Evolutionary conservation across 2,329 filamentous ascomycete genomes (phyloP), one percentile per base, ranked within the genome.

Genomic region (Aspergillus puulaauensis): DNA sequence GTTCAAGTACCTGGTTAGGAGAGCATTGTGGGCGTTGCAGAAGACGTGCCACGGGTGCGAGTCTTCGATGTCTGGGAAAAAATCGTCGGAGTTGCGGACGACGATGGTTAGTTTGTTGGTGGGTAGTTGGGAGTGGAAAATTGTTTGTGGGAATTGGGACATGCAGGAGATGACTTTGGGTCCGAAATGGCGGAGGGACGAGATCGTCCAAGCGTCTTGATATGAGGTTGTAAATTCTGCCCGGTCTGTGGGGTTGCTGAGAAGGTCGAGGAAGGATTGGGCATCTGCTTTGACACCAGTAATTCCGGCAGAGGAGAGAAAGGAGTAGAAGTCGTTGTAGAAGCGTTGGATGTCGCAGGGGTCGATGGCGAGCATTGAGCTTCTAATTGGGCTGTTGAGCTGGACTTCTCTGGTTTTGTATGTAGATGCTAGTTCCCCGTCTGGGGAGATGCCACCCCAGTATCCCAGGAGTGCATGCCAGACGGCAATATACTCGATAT

Each of bases 1-100:
- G 65, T 97, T 96, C 33, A 98, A 80, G 68, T 95, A 88, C 61
- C 91, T 87, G 2, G 89, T 93, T 14, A 98, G 79, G 0, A 98
- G 80, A 33, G 86, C 82, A 71, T 96, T 97, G 74, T 97, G 90
- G 0, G 93, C 93, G 70, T 98, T 99, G 62, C 89, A 86, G 80
- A 96, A 99, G 37, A 98, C 83, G 73, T 99, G 95, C 93, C 95
- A 99, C 0, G 93, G 85, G 61, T 99, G 95, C 6, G 89, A 91
- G 0, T 86, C 83, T 0, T 88, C 84, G 4, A 92, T 83, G 45
- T 92, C 85, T 0, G 95, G 95, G 73, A 96, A 97, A 80, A 93
- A 99, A 75, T 98, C 79, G 54, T 88, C 93, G 0, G 90, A 96
- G 75, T 96, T 98, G 47, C 95, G 89, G 17, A 92, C 83, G 0